Conservation (phyloP, 495 filamentous ascomycete species). For the Parathielavia appendiculata region DNA sequence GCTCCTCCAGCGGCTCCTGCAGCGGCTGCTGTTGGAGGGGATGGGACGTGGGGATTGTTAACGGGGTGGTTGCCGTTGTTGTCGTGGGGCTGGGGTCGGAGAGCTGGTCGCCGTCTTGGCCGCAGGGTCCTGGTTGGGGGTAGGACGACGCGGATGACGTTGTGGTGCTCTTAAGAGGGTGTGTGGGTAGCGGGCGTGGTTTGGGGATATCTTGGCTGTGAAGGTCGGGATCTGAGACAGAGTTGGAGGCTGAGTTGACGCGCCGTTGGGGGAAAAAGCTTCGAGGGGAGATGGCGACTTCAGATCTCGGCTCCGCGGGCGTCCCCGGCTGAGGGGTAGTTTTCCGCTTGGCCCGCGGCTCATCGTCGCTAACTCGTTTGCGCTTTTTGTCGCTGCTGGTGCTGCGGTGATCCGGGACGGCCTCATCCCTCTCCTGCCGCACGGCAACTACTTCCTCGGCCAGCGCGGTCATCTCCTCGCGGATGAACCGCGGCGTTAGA, state of each 20-base stretch:
- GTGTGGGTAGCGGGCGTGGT: background rate
- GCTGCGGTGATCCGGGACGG: constrained; percentile 15
- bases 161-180: constrained; percentile 1
- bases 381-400: constrained; percentile 37
- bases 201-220: background rate
- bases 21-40: background rate
- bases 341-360: constrained; percentile 8
- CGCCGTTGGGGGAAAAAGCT: constrained; percentile 25
- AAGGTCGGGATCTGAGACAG: background rate
- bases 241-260: background rate
- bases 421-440: constrained; percentile 20
- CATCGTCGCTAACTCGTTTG: constrained; percentile 31
- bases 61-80: background rate
- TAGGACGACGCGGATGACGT: background rate
- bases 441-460: constrained; percentile 57
- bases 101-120: background rate
- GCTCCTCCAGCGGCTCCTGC: too few species aligned
- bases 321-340: constrained; percentile 8
- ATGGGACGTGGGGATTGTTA: background rate
- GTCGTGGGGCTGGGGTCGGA: background rate
- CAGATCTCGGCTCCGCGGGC: constrained; percentile 7
- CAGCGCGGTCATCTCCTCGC: constrained; percentile 67
- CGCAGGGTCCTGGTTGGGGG: background rate
- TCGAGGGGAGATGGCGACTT: constrained; percentile 39
- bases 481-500: constrained; percentile 73